A percentile compares a stretch with the other conserved stretches of the same genome.
phyloP scores from a whole-genome alignment of 345 rosid genomes.

The Gossypium longicalyx region DNA sequence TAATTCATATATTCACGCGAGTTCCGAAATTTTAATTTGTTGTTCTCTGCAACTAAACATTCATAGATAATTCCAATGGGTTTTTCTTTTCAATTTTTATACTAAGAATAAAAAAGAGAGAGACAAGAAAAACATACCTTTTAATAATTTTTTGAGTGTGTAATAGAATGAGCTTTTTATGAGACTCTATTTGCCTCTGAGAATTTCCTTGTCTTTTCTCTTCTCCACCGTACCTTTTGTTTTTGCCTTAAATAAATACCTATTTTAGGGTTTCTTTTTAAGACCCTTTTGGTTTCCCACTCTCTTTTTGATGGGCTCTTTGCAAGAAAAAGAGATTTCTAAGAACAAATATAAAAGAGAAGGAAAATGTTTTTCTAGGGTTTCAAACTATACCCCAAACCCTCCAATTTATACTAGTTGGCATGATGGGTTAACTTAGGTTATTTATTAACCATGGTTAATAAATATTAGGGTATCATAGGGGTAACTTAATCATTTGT shows the following conservation, averaged over 20 bases:
- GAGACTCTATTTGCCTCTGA: constrained; percentile 13
- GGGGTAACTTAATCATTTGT: no score
- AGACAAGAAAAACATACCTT: not conserved
- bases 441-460: constrained; percentile 22
- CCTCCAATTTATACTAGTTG: constrained; percentile 13
- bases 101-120: not conserved
- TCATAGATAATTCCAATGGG: not conserved
- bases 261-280: not conserved
- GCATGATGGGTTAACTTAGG: constrained; percentile 16
- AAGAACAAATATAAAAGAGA: not conserved
- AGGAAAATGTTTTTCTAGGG: constrained; percentile 12
- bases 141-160: not conserved
- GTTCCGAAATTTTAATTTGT: no score
- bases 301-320: no score
- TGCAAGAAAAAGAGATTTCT: no score
- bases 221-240: not conserved
- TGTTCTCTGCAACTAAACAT: no score
- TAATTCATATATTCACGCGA: no score
- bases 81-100: not conserved
- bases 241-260: constrained; percentile 1
- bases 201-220: not conserved
- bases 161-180: constrained; percentile 12
- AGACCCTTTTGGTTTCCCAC: not conserved
- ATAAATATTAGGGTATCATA: no score
- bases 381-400: not conserved